Evolutionary conservation across 805 yeast species (phyloP), one percentile per base, ranked within the genome.

Genomic region (Candida nonsorbophila): DNA sequence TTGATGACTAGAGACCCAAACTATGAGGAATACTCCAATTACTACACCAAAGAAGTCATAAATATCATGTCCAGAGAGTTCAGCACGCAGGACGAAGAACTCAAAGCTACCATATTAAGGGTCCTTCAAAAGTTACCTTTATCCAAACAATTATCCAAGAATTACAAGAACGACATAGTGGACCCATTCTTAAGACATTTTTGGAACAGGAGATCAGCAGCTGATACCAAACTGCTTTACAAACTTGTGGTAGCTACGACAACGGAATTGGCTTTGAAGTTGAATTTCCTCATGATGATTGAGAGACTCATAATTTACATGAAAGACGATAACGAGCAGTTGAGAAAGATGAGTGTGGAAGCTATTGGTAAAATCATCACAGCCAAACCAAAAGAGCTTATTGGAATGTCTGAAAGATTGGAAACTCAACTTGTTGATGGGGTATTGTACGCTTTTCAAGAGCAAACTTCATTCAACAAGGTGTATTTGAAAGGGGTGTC

Each of bases 191-290:
- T 87, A 49, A 64, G 67, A 36, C 55, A 64, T 33, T 88, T 85
- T 49, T 90, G 97, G 97, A 77, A 71, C 24, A 69, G 96, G 45
- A 65, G 96, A 45, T 61, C 75, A 32, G 95, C 97, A 0, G 51
- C 82, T 26, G 92, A 83, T 47, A 49, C 57, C 3, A 40, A 41
- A 3, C 72, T 78, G 29, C 49, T 77, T 6, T 67, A 70, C 19
- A 67, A 67, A 27, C 58, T 76, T 30, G 90, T 87, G 18, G 72
- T 80, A 1, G 84, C 79, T 20, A 78, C 96, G 0, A 79, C 95
- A 0, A 69, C 71, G 11, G 70, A 70, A 2, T 47, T 92, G 10
- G 74, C 95, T 1, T 61, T 68, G 25, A 80, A 76, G 42, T 72
- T 81, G 18, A 94, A 94, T 6, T 72, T 74, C 13, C 54, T 77